Evolutionary conservation across 1,139 yeast genomes (phyloP).

Genomic region (Pichia norvegensis): DNA sequence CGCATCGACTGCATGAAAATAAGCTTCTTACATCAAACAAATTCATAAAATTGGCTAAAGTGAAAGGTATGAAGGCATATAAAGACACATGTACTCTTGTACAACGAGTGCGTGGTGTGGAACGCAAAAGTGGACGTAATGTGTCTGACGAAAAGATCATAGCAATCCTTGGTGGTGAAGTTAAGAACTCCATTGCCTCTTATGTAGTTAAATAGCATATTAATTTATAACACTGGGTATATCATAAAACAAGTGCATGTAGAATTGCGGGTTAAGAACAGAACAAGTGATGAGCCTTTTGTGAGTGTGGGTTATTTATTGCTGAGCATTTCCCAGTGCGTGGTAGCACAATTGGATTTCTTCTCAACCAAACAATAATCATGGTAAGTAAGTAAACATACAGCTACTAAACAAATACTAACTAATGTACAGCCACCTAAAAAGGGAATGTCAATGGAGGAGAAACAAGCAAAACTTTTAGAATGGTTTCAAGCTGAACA

Average conservation of each 20-base stretch:
- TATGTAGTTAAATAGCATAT: not conserved
- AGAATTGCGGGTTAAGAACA: no score
- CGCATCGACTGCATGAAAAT: conserved; percentile 29
- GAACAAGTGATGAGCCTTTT: no score
- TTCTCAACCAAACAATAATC: not conserved
- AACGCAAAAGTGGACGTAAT: not conserved
- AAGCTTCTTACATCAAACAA: conserved; percentile 37
- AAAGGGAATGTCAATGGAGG: conserved; percentile 34
- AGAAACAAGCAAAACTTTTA: conserved; percentile 33
- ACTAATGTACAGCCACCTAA: conserved; percentile 24
- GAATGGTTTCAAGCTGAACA: conserved; percentile 33
- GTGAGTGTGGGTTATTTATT: not conserved
- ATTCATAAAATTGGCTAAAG: conserved; percentile 32
- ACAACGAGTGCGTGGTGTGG: conserved; percentile 7
- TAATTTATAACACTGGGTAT: no score
- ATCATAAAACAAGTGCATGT: no score
- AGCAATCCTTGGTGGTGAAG: conserved; percentile 14
- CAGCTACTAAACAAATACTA: not conserved
- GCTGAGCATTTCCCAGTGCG: not conserved
- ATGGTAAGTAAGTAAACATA: not conserved
- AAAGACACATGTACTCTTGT: conserved; percentile 8
- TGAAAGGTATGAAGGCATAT: conserved; percentile 18
- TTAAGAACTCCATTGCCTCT: conserved; percentile 7
- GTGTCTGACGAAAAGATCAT: conserved; percentile 9
- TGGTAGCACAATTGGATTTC: not conserved